Evolutionary conservation across 2,329 filamentous ascomycete genomes (phyloP), one percentile per base, ranked within the genome.

Genomic region (Verticillium albo-atrum): DNA sequence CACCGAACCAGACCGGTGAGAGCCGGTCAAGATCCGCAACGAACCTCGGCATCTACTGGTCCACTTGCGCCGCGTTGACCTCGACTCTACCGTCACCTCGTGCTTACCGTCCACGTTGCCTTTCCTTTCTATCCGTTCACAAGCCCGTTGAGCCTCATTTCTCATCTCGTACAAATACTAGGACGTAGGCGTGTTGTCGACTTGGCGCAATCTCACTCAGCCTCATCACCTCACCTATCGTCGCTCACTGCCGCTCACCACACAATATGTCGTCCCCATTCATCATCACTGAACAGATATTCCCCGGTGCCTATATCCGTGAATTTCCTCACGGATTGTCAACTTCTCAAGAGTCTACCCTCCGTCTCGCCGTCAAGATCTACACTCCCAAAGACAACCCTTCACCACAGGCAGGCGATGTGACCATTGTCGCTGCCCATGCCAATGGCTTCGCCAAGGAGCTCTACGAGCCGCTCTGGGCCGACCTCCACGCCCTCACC

Each of bases 401-500:
- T 0, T 74, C 77, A 26, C 89, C 91, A 0, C 80, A 85, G 63
- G 83, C 86, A 1, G 90, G 91, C 34, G 91, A 95, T 72, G 78
- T 97, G 9, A 97, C 92, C 23, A 87, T 98, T 60, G 86, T 98
- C 58, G 92, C 84, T 12, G 89, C 89, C 4, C 93, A 97, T 75
- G 94, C 92, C 55, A 97, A 97, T 77, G 94, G 89, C 12, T 97
- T 97, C 66, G 90, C 91, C 12, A 98, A 97, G 82, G 94, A 98
- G 79, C 75, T 97, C 2, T 97, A 97, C 70, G 93, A 97, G 68
- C 90, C 94, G 0, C 78, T 97, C 0, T 97, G 92, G 90, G 91
- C 94, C 61, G 91, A 97, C 56, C 78, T 97, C 2, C 79, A 90
- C 65, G 74, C 79, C 20, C 32, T 47, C 7, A 26, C 57, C 23